Percentiles rank a stretch among this genome's conserved stretches.
These are phyloP conservation scores for Emergomyces pasteurianus DNA, from an alignment of 2,329 filamentous ascomycete genomes.

Conservation along the genomic window DNA sequence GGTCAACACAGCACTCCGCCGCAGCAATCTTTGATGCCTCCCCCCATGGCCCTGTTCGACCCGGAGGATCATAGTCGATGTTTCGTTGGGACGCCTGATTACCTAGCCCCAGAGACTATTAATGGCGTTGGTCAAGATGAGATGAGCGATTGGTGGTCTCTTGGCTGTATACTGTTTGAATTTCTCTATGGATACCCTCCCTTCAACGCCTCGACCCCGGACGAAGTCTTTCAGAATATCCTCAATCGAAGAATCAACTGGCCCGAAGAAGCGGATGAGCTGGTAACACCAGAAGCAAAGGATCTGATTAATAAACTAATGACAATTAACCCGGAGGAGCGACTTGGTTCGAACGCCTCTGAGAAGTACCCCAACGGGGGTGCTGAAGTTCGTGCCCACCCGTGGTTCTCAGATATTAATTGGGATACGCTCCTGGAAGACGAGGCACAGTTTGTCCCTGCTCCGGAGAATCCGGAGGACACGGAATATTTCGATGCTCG, in stretches of 20 bases:
- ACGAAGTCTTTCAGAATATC: conserved; percentile 95
- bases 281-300: conserved; percentile 76
- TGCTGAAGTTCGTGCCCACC: conserved; percentile 77
- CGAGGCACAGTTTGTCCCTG: conserved; percentile 88
- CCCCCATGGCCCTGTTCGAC: conserved; percentile 87
- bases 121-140: conserved; percentile 92
- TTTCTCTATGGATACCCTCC: conserved; percentile 88
- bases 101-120: conserved; percentile 92
- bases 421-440: conserved; percentile 91
- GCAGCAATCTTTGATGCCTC: conserved; percentile 69
- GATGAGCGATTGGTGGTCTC: conserved; percentile 98
- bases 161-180: conserved; percentile 97
- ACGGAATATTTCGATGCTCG: conserved; percentile 95
- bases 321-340: conserved; percentile 67
- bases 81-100: conserved; percentile 95
- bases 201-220: conserved; percentile 80
- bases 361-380: conserved; percentile 76
- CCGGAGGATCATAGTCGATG: conserved; percentile 84
- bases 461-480: conserved; percentile 86
- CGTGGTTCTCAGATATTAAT: conserved; percentile 77
- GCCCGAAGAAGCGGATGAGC: conserved; percentile 70
- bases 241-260: conserved; percentile 79
- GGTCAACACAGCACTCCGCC: conserved; percentile 31
- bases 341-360: conserved; percentile 73
- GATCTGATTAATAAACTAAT: conserved; percentile 90